Conservation (phyloP, 164 flowering plant genomes). For the Pachysandra terminalis region DNA sequence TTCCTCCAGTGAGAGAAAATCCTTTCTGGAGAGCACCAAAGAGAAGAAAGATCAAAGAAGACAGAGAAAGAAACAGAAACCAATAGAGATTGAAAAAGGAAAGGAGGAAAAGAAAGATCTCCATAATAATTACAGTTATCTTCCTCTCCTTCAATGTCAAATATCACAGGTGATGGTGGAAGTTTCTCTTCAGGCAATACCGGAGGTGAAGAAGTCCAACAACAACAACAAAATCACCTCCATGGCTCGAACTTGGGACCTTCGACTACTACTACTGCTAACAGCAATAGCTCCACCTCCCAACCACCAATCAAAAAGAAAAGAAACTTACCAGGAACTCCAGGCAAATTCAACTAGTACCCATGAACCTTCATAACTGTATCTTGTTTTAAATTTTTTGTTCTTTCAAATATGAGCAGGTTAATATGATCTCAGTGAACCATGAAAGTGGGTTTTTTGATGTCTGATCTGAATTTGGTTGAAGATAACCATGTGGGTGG, state of each 20-base stretch:
- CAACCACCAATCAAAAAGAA: conserved; percentile 54
- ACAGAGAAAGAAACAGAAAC: conserved; percentile 9
- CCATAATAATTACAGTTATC: too few species aligned
- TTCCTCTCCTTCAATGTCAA: conserved; percentile 76
- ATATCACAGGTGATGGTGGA: conserved; percentile 64
- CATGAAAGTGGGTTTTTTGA: background rate
- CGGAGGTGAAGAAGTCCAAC: conserved; percentile 40
- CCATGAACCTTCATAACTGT: background rate
- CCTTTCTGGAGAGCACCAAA: conserved; percentile 20
- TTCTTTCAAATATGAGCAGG: too few species aligned
- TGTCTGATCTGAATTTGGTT: background rate
- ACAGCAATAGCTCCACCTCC: conserved; percentile 38
- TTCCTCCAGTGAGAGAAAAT: conserved; percentile 35
- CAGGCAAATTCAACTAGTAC: conserved; percentile 52
- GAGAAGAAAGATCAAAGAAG: conserved; percentile 10
- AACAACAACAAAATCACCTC: conserved; percentile 22
- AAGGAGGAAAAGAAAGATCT: conserved; percentile 10
- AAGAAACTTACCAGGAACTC: conserved; percentile 82
- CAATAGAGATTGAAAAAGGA: conserved; percentile 2
- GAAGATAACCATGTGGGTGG: background rate
- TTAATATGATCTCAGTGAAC: conserved; percentile 3
- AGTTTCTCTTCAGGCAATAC: conserved; percentile 65
- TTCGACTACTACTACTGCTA: conserved; percentile 24
- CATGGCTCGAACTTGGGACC: conserved; percentile 28
- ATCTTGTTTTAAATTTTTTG: background rate